Evolutionary conservation across 108 stramenopile species (phyloP).

Genomic region (Nitzschia inconspicua): DNA sequence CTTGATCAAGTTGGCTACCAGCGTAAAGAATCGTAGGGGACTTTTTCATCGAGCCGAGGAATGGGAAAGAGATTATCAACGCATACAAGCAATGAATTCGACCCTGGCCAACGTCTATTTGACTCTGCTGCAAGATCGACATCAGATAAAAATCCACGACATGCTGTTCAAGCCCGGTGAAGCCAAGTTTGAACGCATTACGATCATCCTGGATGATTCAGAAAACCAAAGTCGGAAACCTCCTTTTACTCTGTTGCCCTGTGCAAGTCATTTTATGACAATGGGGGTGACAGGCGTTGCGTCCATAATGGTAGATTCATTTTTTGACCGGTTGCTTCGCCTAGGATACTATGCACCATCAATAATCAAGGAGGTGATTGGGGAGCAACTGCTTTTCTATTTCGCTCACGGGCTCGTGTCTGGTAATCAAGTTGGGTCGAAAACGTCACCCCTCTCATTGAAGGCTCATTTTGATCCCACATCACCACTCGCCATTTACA

Average conservation of each 20-base stretch:
- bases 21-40: not conserved
- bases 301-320: slow-evolving; percentile 39
- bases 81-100: slow-evolving; percentile 37
- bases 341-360: slow-evolving; percentile 47
- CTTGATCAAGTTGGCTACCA: not conserved
- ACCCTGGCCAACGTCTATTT: slow-evolving; percentile 52
- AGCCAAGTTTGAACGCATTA: slow-evolving; percentile 56
- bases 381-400: slow-evolving; percentile 22
- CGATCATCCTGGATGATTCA: slow-evolving; percentile 35
- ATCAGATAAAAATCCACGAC: slow-evolving; percentile 26
- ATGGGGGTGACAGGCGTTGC: slow-evolving; percentile 26
- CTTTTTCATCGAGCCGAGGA: slow-evolving; percentile 28
- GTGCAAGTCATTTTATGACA: slow-evolving; percentile 20
- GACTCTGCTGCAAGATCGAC: slow-evolving; percentile 28
- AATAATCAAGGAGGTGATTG: slow-evolving; percentile 27
- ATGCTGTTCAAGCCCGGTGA: slow-evolving; percentile 32
- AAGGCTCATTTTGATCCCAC: slow-evolving; percentile 65
- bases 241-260: slow-evolving; percentile 46
- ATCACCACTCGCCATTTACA: slow-evolving; percentile 52
- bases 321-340: slow-evolving; percentile 42
- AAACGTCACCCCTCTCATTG: not conserved
- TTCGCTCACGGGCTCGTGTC: slow-evolving; percentile 26
- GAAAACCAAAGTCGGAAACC: slow-evolving; percentile 10
- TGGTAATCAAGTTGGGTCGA: not conserved
- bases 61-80: slow-evolving; percentile 43